Percentiles rank a stretch among this genome's conserved stretches.
phyloP scores from a whole-genome alignment of 345 rosid genomes.

The Brassica carinata region DNA sequence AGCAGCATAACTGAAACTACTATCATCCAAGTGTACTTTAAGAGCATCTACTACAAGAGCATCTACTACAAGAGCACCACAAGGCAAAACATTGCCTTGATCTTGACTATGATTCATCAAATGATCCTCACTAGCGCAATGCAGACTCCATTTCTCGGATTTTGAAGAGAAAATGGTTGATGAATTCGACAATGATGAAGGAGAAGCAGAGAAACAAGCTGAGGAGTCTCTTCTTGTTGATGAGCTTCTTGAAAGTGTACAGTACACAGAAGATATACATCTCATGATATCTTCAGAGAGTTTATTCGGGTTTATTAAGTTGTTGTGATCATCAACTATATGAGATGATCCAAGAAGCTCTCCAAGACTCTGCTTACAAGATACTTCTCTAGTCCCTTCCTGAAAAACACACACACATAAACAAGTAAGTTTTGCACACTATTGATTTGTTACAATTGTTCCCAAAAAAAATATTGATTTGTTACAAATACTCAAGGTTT shows the following conservation, averaged over 20 bases:
- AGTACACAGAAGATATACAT: conserved; percentile 83
- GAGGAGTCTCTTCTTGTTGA: conserved; percentile 24
- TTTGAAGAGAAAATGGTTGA: conserved; percentile 76
- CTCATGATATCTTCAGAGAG: conserved; percentile 75
- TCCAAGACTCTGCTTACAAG: conserved; percentile 69
- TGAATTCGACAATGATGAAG: conserved; percentile 67
- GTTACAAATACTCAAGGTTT: background rate
- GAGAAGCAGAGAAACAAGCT: conserved; percentile 54
- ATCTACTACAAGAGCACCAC: conserved; percentile 50
- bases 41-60: conserved; percentile 61
- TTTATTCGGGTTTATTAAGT: conserved; percentile 53
- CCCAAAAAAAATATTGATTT: background rate
- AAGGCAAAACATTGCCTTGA: conserved; percentile 48
- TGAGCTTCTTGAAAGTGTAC: conserved; percentile 57
- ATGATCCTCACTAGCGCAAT: conserved; percentile 51
- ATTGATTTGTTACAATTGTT: background rate
- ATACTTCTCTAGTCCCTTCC: conserved; percentile 47
- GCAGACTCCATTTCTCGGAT: conserved; percentile 65
- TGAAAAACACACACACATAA: conserved; percentile 24
- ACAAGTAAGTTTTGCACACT: background rate
- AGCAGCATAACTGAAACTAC: conserved; percentile 61
- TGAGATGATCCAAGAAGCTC: conserved; percentile 64
- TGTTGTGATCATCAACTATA: conserved; percentile 25
- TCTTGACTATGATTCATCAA: conserved; percentile 43
- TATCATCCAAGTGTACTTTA: conserved; percentile 58